Evolutionary conservation across 2,329 filamentous ascomycete genomes (phyloP).

Genomic region (Curvularia hawaiiensis): DNA sequence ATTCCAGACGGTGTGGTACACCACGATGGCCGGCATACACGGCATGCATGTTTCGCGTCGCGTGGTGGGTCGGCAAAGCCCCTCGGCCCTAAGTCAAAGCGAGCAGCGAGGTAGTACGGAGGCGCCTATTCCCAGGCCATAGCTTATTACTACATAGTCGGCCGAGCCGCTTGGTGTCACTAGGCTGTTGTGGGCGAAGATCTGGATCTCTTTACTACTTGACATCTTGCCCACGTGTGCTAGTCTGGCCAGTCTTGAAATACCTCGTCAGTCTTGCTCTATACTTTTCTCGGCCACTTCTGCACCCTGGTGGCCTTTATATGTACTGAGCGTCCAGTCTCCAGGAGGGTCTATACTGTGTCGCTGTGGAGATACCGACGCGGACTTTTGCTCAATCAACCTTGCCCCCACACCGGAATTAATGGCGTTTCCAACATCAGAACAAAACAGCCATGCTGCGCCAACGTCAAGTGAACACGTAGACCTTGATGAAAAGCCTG

Average conservation of each 20-base stretch:
- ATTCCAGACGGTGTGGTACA: not conserved
- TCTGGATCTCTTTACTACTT: not conserved
- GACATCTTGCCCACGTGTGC: not conserved
- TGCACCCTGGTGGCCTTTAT: not conserved
- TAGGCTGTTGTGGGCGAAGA: not conserved
- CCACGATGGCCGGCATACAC: not conserved
- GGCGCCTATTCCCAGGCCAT: not conserved
- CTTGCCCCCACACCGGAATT: too few species aligned
- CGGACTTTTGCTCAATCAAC: too few species aligned
- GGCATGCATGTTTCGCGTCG: not conserved
- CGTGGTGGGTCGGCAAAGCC: not conserved
- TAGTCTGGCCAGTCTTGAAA: not conserved
- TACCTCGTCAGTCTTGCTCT: not conserved
- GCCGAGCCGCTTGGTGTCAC: not conserved
- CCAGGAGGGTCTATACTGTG: not conserved
- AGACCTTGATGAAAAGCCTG: slow-evolving; percentile 26
- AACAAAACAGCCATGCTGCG: not conserved
- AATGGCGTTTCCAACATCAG: not conserved
- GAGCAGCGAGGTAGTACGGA: not conserved
- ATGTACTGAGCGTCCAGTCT: not conserved
- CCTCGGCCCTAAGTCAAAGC: not conserved
- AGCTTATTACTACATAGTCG: not conserved
- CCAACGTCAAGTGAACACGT: slow-evolving; percentile 3
- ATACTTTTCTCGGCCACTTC: not conserved
- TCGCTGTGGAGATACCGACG: not conserved